Evolutionary conservation across 176 grass and related monocot species (phyloP).

Genomic region (Paspalum vaginatum): DNA sequence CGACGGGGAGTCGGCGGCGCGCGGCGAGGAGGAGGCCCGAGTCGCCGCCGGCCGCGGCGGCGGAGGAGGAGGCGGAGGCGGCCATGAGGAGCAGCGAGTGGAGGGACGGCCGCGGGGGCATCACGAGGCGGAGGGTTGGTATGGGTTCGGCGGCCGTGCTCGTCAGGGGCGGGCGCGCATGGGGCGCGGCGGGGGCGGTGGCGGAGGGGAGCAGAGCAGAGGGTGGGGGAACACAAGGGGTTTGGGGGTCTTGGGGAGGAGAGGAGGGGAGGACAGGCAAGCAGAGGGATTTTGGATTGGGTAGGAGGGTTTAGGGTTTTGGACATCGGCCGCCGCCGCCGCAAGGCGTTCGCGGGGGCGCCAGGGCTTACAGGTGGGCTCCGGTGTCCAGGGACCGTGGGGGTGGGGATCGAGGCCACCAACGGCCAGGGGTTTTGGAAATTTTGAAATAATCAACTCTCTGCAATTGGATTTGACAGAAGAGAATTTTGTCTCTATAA

Average conservation of each 20-base stretch:
- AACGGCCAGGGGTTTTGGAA: neutral
- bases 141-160: conserved; percentile 19
- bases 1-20: conserved; percentile 34
- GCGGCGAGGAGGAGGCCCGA: conserved; percentile 24
- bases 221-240: neutral
- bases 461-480: too few relatives aligned
- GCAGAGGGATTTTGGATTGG: conserved; percentile 40
- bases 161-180: neutral
- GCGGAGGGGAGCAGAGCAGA: neutral
- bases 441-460: neutral
- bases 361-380: neutral
- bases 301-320: conserved; percentile 38
- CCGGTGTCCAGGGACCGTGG: neutral
- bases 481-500: too few relatives aligned
- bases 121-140: neutral
- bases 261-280: neutral
- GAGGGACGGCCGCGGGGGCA: conserved; percentile 56
- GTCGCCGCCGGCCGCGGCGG: conserved; percentile 31
- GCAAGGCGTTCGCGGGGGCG: too few relatives aligned
- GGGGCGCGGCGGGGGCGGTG: neutral
- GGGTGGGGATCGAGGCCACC: neutral
- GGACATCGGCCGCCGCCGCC: neutral
- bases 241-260: conserved; percentile 25
- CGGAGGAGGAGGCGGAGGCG: conserved; percentile 37
- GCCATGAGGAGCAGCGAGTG: conserved; percentile 54